Conservation (phyloP, 768 basidiomycete species). For the Auriculariales sp. region DNA sequence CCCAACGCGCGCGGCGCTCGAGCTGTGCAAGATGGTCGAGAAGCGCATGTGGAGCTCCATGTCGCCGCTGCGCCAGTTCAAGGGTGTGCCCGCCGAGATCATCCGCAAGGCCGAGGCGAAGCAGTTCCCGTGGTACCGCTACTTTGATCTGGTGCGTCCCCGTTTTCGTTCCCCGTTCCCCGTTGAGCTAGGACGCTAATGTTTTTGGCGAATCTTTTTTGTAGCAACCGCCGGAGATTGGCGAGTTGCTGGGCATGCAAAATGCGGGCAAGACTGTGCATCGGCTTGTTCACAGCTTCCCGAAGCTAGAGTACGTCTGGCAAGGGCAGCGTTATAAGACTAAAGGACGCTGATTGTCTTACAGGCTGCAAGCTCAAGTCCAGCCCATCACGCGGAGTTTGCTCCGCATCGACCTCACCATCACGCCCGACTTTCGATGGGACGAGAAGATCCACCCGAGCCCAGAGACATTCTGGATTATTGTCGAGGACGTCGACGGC, state of each 20-base stretch:
- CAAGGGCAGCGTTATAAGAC: background rate
- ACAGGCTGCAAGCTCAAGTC: slow-evolving; percentile 82
- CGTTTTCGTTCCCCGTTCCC: background rate
- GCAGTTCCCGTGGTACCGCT: slow-evolving; percentile 97
- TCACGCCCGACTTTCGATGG: slow-evolving; percentile 97
- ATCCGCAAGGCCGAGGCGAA: slow-evolving; percentile 88
- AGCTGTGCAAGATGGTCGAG: slow-evolving; percentile 94
- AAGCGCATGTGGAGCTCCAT: slow-evolving; percentile 92
- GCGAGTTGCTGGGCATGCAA: slow-evolving; percentile 86
- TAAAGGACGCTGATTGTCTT: background rate
- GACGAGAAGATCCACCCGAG: slow-evolving; percentile 84
- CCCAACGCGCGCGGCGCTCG: slow-evolving; percentile 79
- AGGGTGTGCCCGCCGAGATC: slow-evolving; percentile 73
- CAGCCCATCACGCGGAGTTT: slow-evolving; percentile 92
- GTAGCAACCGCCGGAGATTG: slow-evolving; percentile 74
- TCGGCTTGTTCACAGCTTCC: slow-evolving; percentile 89
- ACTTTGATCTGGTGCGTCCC: slow-evolving; percentile 64
- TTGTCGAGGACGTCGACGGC: slow-evolving; percentile 95
- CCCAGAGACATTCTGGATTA: slow-evolving; percentile 81
- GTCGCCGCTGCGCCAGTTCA: slow-evolving; percentile 95
- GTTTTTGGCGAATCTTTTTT: slow-evolving; percentile 3
- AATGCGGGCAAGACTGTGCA: slow-evolving; percentile 89
- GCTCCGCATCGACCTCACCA: slow-evolving; percentile 82
- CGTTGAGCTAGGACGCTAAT: too few species aligned
- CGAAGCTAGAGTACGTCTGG: slow-evolving; percentile 65